Conservation (phyloP, 768 basidiomycete genomes). For the Boletus vinaceobasis region DNA sequence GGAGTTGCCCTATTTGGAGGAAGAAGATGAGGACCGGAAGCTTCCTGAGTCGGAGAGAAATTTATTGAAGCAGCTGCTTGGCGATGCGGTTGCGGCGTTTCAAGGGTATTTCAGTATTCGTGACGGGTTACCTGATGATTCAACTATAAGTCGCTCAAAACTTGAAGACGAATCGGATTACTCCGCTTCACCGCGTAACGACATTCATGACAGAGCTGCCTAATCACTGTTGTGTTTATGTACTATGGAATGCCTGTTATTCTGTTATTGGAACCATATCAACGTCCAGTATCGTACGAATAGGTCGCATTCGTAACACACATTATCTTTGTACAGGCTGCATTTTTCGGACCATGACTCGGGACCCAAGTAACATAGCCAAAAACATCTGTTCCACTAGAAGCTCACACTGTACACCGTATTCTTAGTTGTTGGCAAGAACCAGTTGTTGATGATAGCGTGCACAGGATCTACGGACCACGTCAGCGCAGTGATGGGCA, state of each 20-base stretch:
- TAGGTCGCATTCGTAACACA: not conserved
- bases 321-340: not conserved
- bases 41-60: not conserved
- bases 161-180: not conserved
- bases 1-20: not conserved
- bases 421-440: constrained; percentile 17
- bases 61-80: constrained; percentile 10
- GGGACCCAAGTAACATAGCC: not conserved
- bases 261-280: not conserved
- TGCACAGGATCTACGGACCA: constrained; percentile 10
- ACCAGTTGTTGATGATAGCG: constrained; percentile 18
- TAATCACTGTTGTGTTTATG: not conserved
- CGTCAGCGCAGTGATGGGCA: constrained; percentile 1
- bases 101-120: constrained; percentile 3
- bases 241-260: not conserved
- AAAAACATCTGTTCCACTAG: constrained; percentile 4
- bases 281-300: not conserved
- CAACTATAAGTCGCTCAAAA: not conserved
- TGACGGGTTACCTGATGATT: not conserved
- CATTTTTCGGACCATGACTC: not conserved
- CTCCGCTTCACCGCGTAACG: not conserved
- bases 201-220: not conserved
- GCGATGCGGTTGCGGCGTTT: constrained; percentile 19
- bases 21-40: not conserved
- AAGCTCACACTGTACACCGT: constrained; percentile 27